Conservation (phyloP, 345 rosid species). For the Physaria fendleri region DNA sequence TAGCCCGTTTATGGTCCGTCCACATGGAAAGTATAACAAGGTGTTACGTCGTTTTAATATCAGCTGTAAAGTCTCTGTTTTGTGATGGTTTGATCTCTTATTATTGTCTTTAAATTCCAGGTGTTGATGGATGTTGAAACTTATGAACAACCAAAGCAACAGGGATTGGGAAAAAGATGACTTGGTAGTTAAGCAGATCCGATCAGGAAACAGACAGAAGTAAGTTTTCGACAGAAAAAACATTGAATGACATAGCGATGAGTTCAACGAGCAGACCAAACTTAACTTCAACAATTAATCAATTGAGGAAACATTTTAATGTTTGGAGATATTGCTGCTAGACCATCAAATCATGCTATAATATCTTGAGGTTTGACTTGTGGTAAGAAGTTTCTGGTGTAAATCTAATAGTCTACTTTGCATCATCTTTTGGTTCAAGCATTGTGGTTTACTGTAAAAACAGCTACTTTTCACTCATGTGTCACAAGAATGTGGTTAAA, state of each 20-base stretch:
- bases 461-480: neutral
- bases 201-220: conserved; percentile 57
- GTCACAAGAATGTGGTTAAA: conserved; percentile 43
- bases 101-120: neutral
- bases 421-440: neutral
- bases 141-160: conserved; percentile 47
- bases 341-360: too few relatives aligned
- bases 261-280: conserved; percentile 55
- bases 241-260: conserved; percentile 62
- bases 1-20: neutral
- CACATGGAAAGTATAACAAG: neutral
- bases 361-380: conserved; percentile 54
- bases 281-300: conserved; percentile 70
- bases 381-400: conserved; percentile 87
- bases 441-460: neutral
- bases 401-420: conserved; percentile 37
- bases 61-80: neutral
- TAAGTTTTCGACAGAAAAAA: conserved; percentile 68
- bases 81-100: neutral
- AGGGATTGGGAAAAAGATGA: conserved; percentile 67
- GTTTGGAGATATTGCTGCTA: too few relatives aligned
- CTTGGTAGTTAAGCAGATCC: conserved; percentile 68
- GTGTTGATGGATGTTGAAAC: conserved; percentile 49
- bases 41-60: neutral
- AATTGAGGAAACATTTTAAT: conserved; percentile 70